Evolutionary conservation across 352 stramenopile genomes (phyloP).

Genomic region (Pythium coloratum): DNA sequence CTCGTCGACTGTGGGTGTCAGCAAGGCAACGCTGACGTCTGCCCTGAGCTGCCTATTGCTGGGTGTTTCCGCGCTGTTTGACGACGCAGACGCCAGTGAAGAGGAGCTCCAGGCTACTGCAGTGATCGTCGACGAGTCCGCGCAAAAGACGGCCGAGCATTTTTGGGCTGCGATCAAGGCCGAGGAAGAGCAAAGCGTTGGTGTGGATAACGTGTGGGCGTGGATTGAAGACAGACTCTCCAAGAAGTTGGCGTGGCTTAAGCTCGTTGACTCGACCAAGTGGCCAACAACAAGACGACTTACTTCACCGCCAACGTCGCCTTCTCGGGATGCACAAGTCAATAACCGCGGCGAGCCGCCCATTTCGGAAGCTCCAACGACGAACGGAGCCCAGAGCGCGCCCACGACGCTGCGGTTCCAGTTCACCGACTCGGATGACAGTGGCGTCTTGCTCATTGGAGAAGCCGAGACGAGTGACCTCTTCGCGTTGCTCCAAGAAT

Average conservation of each 20-base stretch:
- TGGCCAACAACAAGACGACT: constrained; percentile 63
- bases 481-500: constrained; percentile 64
- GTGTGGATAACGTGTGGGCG: constrained; percentile 44
- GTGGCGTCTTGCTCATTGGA: constrained; percentile 49
- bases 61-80: constrained; percentile 62
- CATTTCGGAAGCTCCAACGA: constrained; percentile 19
- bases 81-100: constrained; percentile 46
- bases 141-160: constrained; percentile 46
- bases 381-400: constrained; percentile 22
- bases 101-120: constrained; percentile 58
- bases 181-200: constrained; percentile 17
- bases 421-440: constrained; percentile 69
- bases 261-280: constrained; percentile 65
- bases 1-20: neutral
- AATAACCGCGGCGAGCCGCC: neutral
- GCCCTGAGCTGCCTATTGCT: constrained; percentile 57
- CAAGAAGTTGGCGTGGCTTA: constrained; percentile 66
- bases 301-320: constrained; percentile 17
- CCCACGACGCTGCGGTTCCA: constrained; percentile 50
- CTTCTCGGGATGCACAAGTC: constrained; percentile 4
- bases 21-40: constrained; percentile 4
- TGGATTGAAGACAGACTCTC: constrained; percentile 64
- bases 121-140: constrained; percentile 58
- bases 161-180: constrained; percentile 33
- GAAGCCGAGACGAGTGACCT: constrained; percentile 59